Conservation (phyloP, 805 yeast species). For the Pichia scutulata region DNA sequence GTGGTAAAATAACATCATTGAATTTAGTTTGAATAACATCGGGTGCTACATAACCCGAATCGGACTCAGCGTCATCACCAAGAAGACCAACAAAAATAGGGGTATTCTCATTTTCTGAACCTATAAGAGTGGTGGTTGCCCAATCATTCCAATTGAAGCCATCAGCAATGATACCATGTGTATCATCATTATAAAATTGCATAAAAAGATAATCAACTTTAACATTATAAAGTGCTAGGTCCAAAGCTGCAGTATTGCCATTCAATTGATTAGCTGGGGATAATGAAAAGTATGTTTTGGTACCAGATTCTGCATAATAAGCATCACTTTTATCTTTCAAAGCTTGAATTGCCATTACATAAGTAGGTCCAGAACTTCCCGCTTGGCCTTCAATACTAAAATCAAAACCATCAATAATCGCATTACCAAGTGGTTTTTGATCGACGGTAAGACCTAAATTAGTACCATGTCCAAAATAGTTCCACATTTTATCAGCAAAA, state of each 20-base stretch:
- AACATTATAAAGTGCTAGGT: not conserved
- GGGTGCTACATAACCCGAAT: not conserved
- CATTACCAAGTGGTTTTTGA: not conserved
- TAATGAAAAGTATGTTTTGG: not conserved
- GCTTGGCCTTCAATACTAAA: not conserved
- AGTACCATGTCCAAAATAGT: not conserved
- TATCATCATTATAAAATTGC: not conserved
- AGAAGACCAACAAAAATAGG: not conserved
- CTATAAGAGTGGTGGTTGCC: not conserved
- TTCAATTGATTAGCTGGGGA: not conserved
- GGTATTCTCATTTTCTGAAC: not conserved
- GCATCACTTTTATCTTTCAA: not conserved
- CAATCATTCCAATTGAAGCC: not conserved
- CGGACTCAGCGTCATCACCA: not conserved
- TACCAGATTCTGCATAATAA: not conserved
- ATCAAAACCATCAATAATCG: not conserved
- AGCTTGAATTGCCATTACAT: not conserved
- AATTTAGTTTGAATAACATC: not conserved
- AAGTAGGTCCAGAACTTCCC: too few species aligned
- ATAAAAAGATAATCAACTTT: not conserved
- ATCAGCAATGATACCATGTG: not conserved
- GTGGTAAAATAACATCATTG: not conserved
- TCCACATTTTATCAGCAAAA: not conserved
- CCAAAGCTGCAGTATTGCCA: not conserved
- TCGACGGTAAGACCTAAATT: not conserved